phyloP scores from a whole-genome alignment of 495 filamentous ascomycete genomes.

The Umbilicaria muhlenbergii region DNA sequence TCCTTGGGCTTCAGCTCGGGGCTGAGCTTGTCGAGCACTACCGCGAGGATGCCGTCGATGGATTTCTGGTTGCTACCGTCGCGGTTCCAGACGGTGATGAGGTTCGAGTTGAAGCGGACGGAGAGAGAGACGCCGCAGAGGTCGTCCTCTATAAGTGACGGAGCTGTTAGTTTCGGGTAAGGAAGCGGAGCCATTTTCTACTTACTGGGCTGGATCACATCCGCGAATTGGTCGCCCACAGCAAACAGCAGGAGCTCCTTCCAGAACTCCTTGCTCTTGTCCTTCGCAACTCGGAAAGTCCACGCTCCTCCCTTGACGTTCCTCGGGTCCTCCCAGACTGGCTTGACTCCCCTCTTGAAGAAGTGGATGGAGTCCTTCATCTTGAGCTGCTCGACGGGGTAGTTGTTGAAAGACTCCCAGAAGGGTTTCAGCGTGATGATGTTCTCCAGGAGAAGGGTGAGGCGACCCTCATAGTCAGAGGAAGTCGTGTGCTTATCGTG shows the following conservation, averaged over 20 bases:
- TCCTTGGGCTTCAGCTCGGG: constrained; percentile 50
- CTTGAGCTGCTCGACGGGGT: constrained; percentile 57
- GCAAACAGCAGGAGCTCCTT: constrained; percentile 64
- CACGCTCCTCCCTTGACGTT: constrained; percentile 70
- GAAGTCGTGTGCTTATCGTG: constrained; percentile 32
- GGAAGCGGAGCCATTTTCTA: background rate
- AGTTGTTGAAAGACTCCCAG: constrained; percentile 84
- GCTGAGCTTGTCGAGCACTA: constrained; percentile 52
- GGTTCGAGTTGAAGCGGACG: constrained; percentile 47
- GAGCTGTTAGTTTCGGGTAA: background rate
- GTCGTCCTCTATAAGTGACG: constrained; percentile 44
- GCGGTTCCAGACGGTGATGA: constrained; percentile 81
- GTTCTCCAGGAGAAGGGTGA: constrained; percentile 49
- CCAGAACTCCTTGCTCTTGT: constrained; percentile 57
- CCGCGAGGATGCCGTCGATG: constrained; percentile 50
- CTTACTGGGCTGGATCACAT: constrained; percentile 54
- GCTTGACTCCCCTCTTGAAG: constrained; percentile 74
- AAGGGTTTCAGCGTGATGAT: constrained; percentile 68
- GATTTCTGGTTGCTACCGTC: constrained; percentile 57
- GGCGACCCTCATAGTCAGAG: constrained; percentile 42
- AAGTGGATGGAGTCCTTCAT: constrained; percentile 74
- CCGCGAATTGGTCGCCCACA: constrained; percentile 72
- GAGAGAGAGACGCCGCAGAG: constrained; percentile 54
- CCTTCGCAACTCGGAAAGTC: constrained; percentile 75
- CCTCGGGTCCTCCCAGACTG: constrained; percentile 80